These are phyloP conservation scores for Phylloporus sp. DNA, from an alignment of 768 basidiomycete genomes.

Conservation along the genomic window DNA sequence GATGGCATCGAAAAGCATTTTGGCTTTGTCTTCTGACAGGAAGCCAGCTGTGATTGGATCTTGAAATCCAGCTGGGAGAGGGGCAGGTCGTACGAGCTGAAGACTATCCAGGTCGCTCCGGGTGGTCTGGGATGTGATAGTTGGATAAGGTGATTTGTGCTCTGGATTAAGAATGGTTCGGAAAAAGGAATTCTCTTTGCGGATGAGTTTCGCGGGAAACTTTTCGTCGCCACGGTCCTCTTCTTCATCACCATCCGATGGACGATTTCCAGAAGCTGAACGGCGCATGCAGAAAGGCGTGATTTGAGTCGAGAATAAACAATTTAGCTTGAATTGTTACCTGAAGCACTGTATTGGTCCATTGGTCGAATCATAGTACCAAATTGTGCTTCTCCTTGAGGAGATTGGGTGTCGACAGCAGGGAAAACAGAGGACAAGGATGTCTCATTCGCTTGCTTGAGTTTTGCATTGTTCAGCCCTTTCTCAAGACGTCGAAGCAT, in stretches of 20 bases:
- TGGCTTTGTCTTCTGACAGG: slow-evolving; percentile 64
- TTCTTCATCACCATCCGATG: slow-evolving; percentile 50
- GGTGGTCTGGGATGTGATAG: slow-evolving; percentile 26
- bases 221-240: slow-evolving; percentile 65
- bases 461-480: slow-evolving; percentile 69
- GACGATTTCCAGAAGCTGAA: slow-evolving; percentile 22
- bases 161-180: slow-evolving; percentile 77
- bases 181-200: slow-evolving; percentile 77
- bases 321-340: slow-evolving; percentile 10
- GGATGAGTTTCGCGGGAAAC: slow-evolving; percentile 72
- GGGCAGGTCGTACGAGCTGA: slow-evolving; percentile 31
- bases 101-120: slow-evolving; percentile 36
- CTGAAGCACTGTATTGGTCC: slow-evolving; percentile 28
- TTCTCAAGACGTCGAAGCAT: slow-evolving; percentile 86
- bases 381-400: slow-evolving; percentile 25
- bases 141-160: slow-evolving; percentile 37
- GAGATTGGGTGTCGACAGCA: slow-evolving; percentile 28
- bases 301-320: slow-evolving; percentile 3
- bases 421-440: slow-evolving; percentile 31
- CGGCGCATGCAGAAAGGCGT: slow-evolving; percentile 2
- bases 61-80: slow-evolving; percentile 37
- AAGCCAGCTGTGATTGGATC: slow-evolving; percentile 74
- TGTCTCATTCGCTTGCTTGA: slow-evolving; percentile 49
- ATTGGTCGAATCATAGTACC: slow-evolving; percentile 27
- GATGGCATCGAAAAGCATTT: slow-evolving; percentile 69